Conservation (phyloP, 1,139 yeast genomes). For the Wickerhamomyces sp. region DNA sequence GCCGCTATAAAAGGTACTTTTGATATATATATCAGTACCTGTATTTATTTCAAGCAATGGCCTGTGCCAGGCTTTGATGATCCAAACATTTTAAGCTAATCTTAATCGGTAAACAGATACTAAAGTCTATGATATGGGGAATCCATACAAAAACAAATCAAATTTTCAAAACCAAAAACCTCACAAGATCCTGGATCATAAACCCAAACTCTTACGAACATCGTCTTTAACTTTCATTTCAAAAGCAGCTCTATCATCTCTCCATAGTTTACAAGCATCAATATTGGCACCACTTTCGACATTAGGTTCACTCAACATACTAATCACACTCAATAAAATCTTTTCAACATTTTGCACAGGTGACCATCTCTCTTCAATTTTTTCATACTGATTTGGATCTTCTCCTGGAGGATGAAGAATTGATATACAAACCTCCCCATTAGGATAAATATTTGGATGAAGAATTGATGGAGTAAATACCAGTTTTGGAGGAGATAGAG, state of each 20-base stretch:
- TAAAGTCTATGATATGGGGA: too few species aligned
- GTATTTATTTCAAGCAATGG: too few species aligned
- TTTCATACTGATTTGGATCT: constrained; percentile 92
- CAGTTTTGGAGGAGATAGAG: constrained; percentile 84
- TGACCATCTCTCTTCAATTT: constrained; percentile 96
- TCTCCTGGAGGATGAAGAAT: constrained; percentile 95
- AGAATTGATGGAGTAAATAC: constrained; percentile 79
- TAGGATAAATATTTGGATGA: constrained; percentile 91
- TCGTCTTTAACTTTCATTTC: constrained; percentile 59
- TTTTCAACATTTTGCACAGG: constrained; percentile 97
- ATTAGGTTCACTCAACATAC: constrained; percentile 96
- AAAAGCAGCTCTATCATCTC: constrained; percentile 71
- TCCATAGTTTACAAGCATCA: constrained; percentile 94
- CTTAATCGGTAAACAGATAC: too few species aligned
- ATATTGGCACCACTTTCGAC: constrained; percentile 96
- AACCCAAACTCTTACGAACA: constrained; percentile 63
- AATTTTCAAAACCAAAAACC: too few species aligned
- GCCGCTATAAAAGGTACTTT: too few species aligned
- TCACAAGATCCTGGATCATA: constrained; percentile 26
- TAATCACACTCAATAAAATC: constrained; percentile 84
- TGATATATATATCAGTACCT: too few species aligned
- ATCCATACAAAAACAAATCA: too few species aligned
- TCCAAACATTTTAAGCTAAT: too few species aligned
- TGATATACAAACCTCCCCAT: constrained; percentile 94
- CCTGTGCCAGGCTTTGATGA: too few species aligned